Base-by-base conservation (phyloP, 345 rosid genomes). In the Linum trigynum region DNA sequence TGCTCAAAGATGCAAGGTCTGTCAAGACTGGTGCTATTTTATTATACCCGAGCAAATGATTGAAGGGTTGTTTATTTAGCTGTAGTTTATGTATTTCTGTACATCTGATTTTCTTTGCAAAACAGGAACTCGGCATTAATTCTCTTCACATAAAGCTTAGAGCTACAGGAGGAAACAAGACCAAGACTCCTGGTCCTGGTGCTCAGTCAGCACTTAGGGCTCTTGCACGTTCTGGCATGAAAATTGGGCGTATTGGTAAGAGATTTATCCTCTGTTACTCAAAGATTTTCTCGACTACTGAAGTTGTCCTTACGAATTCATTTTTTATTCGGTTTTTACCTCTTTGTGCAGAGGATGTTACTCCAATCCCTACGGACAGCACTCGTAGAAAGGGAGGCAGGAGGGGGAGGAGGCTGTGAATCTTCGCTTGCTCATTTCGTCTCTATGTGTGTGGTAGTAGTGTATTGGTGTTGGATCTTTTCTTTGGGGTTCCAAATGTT, bases 181-280 rank as follows among this genome's bases (percentile, higher is more conserved):
- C 92, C 39, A 89, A 89, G 70, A 89, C 96, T 15, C 90, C 92
- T 69, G 92, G 92, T 39, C 92, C 96, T 3, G 96, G 92, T 79
- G 96, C 96, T 3, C 96, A 89, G 75, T 86, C 96, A 10, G 92
- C 97, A 32, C 90, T 91, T 8, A 78, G 97, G 78, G 95, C 97
- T 2, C 92, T 90, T 76, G 95, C 97, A 63, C 97, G 97, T 74
- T 86, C 97, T 7, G 94, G 97, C 76, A 88, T 88, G 96, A 88
- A 80, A 71, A 91, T 91, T 56, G 96, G 97, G 59, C 97, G 97
- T 45, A 91, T 91, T 36, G 97, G 97, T 85, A 75, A 67, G 61
- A 11, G 1, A 42, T 48, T 38, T 6, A 51, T 51, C 6, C 15
- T 1, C 32, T 23, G 32, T 23, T 23, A 23, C 32, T 23, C 32